Conservation (phyloP, 371 early-diverging fungal genomes). For the Nematocida ironsii region DNA sequence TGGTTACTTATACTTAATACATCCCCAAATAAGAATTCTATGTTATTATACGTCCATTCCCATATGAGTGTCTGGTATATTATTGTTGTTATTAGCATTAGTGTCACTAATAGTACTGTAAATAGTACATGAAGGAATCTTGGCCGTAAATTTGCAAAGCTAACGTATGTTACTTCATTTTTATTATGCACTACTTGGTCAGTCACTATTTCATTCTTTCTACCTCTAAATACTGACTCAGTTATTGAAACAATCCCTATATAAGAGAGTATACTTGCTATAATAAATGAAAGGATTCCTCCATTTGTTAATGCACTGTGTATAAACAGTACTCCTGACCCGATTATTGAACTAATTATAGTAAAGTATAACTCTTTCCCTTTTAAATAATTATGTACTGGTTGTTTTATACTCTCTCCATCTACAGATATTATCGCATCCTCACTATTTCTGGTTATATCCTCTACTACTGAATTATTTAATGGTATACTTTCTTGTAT, state of each 20-base stretch:
- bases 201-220: not conserved
- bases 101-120: not conserved
- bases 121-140: not conserved
- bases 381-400: not conserved
- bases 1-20: not conserved
- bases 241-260: not conserved
- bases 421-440: not conserved
- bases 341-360: slow-evolving; percentile 17
- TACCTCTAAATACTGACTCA: not conserved
- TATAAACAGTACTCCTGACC: slow-evolving; percentile 19
- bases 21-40: not conserved
- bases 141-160: not conserved
- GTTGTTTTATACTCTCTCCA: not conserved
- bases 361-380: not conserved
- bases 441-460: not conserved
- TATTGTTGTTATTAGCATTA: not conserved
- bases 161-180: not conserved
- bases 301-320: slow-evolving; percentile 1
- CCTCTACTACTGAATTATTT: not conserved
- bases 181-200: not conserved
- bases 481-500: too few relatives aligned
- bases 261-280: not conserved
- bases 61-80: slow-evolving; percentile 21
- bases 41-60: not conserved
- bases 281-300: not conserved